Percentiles rank a stretch among this genome's conserved stretches.
phyloP scores from a whole-genome alignment of 2,329 filamentous ascomycete species.

The Alternaria ventricosa region DNA sequence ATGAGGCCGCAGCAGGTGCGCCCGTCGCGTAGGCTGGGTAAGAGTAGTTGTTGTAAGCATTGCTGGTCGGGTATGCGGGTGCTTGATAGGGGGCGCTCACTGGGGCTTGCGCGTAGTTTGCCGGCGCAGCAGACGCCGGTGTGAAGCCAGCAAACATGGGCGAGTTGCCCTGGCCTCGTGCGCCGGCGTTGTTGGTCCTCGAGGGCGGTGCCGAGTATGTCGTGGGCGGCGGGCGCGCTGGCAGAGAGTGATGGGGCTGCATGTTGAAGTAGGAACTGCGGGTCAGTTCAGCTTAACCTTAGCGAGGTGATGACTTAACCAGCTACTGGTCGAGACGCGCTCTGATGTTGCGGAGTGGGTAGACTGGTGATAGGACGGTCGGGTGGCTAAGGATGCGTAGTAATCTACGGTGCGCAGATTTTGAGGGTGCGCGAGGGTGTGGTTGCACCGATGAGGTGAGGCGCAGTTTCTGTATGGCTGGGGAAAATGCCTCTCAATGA shows the following conservation, averaged over 20 bases:
- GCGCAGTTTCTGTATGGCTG: slow-evolving; percentile 17
- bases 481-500: slow-evolving; percentile 3
- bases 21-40: slow-evolving; percentile 70
- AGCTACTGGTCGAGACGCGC: slow-evolving; percentile 21
- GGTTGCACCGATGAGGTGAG: neutral
- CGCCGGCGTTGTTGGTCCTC: slow-evolving; percentile 40
- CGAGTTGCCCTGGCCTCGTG: slow-evolving; percentile 32
- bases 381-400: slow-evolving; percentile 2
- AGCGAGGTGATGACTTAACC: slow-evolving; percentile 30
- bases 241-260: slow-evolving; percentile 67
- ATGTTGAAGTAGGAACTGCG: slow-evolving; percentile 19
- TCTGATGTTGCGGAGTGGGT: slow-evolving; percentile 7
- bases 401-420: neutral
- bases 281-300: slow-evolving; percentile 24
- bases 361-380: slow-evolving; percentile 7
- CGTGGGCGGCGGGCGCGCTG: slow-evolving; percentile 75
- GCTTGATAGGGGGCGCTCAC: slow-evolving; percentile 52
- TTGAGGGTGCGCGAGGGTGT: slow-evolving; percentile 1
- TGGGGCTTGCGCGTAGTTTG: slow-evolving; percentile 47
- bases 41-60: slow-evolving; percentile 68
- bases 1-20: slow-evolving; percentile 28
- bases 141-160: slow-evolving; percentile 63
- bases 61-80: slow-evolving; percentile 49
- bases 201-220: slow-evolving; percentile 67
- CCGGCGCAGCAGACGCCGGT: slow-evolving; percentile 54